phyloP scores from a whole-genome alignment of 305 asterid genomes.

The Fraxinus xanthoxyloides region DNA sequence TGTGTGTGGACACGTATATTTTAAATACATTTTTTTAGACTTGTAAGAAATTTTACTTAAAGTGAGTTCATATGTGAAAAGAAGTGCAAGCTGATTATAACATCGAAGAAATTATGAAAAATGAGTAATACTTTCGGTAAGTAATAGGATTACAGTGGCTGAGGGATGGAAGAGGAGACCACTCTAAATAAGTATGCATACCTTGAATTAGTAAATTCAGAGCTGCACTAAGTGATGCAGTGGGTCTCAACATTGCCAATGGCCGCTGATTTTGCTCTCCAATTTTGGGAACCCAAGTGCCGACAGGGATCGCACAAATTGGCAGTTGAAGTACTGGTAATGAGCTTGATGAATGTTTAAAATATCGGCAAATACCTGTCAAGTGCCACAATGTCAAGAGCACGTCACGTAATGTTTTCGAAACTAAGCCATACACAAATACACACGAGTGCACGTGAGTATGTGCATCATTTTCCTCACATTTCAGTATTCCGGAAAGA shows the following conservation, averaged over 20 bases:
- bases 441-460: not conserved
- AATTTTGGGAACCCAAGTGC: constrained; percentile 92
- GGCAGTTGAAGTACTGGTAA: constrained; percentile 79
- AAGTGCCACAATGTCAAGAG: constrained; percentile 13
- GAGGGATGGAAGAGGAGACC: not conserved
- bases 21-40: not conserved
- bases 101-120: not conserved
- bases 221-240: constrained; percentile 76
- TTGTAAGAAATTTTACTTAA: not conserved
- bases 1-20: not conserved
- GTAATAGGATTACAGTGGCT: not conserved
- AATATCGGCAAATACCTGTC: constrained; percentile 82
- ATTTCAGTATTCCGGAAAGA: constrained; percentile 72
- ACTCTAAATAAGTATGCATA: constrained; percentile 15
- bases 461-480: constrained; percentile 34
- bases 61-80: not conserved
- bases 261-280: constrained; percentile 76
- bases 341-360: constrained; percentile 72
- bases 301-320: constrained; percentile 63
- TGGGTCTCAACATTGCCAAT: constrained; percentile 82
- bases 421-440: not conserved
- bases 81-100: not conserved
- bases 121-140: not conserved
- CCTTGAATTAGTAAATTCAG: constrained; percentile 80
- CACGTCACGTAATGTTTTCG: not conserved